Evolutionary conservation across 106 monocot species (phyloP).

Genomic region (Dendrobium huoshanense): DNA sequence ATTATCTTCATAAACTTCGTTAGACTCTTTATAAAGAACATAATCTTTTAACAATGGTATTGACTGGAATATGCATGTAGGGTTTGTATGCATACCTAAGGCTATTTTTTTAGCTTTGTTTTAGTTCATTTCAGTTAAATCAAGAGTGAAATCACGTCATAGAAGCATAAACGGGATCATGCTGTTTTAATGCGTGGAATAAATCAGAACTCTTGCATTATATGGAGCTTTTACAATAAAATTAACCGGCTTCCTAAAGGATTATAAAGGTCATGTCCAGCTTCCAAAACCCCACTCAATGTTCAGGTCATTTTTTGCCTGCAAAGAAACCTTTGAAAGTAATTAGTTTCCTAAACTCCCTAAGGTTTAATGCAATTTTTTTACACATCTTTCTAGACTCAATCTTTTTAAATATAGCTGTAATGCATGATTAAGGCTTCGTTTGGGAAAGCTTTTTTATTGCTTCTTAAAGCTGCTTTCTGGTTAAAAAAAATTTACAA

Average conservation of each 20-base stretch:
- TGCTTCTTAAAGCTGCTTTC: too few relatives aligned
- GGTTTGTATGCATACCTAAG: too few relatives aligned
- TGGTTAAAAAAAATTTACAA: too few relatives aligned
- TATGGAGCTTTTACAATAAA: neutral
- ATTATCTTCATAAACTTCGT: too few relatives aligned
- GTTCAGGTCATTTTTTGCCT: neutral
- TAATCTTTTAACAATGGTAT: too few relatives aligned
- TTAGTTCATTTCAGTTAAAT: too few relatives aligned
- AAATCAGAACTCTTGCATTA: neutral
- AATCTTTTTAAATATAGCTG: neutral
- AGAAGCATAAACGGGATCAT: too few relatives aligned
- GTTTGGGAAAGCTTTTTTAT: too few relatives aligned
- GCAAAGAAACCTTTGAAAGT: neutral
- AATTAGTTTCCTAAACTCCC: neutral
- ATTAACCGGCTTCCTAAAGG: neutral
- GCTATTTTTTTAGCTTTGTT: too few relatives aligned
- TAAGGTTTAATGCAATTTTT: neutral
- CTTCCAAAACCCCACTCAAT: neutral
- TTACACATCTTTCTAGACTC: neutral
- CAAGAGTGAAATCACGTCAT: too few relatives aligned
- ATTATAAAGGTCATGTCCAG: neutral
- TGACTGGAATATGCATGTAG: neutral
- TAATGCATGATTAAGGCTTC: neutral
- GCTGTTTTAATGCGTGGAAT: too few relatives aligned
- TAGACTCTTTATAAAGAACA: too few relatives aligned